Evolutionary conservation across 495 filamentous ascomycete species (phyloP), one percentile per base, ranked within the genome.

Genomic region (Podospora didyma): DNA sequence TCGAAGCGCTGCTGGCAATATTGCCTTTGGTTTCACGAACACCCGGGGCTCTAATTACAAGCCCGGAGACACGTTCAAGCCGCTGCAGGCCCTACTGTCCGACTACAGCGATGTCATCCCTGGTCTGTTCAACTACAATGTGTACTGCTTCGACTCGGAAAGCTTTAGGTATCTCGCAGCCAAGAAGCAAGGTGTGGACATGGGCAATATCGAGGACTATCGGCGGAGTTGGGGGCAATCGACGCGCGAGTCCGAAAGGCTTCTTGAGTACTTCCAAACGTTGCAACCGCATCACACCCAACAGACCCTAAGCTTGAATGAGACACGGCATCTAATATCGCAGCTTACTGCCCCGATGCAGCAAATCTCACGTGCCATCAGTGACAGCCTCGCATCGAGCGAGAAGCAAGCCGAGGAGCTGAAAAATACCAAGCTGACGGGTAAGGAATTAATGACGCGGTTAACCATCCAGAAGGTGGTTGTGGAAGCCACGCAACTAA

Each of bases 121-220:
- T 0, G 35, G 45, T 0, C 67, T 75, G 2, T 55, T 48, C 0
- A 41, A 26, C 0, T 9, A 31, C 26, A 31, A 31, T n/a, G 63
- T 61, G 0, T 79, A 75, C 47, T 78, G 74, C 46, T 78, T 79
- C 26, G 75, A 79, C 53, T 77, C 74, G 0, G 74, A 77, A 54
- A 72, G 68, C 46, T 79, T 79, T 49, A 72, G 74, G 0, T 79
- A 69, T 46, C 60, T 79, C 0, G 75, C 73, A 2, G 75, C 75
- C 2, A 48, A 54, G 24, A 75, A 72, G 37, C 63, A 68, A 9
- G 65, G 68, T 14, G 35, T 72, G 19, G 46, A 53, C 14, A 63
- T 73, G 55, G 50, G 49, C 7, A 61, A 69, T n/a, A 28, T 65
- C 46, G 63, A 69, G 41, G 74, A 73, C 16, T 72, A 67, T 23